phyloP scores from a whole-genome alignment of 306 rosid genomes.

The Acacia acuminata region DNA sequence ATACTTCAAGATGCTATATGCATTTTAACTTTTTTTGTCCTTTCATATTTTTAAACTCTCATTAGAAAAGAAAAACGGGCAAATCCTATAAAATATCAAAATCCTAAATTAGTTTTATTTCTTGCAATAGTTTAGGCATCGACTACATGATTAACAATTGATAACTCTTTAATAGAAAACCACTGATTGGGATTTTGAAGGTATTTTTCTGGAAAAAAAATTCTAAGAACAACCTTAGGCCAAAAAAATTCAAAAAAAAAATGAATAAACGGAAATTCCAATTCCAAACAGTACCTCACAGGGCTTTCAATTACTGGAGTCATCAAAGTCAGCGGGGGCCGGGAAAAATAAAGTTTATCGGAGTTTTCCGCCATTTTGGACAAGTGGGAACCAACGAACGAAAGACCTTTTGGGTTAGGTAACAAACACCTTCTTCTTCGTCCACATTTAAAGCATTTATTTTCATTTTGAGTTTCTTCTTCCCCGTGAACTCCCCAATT shows the following conservation, averaged over 20 bases:
- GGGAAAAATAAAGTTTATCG: background rate
- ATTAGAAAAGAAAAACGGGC: no score
- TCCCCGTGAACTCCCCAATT: background rate
- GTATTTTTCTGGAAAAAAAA: no score
- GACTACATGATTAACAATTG: no score
- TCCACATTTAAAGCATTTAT: background rate
- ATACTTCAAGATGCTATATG: no score
- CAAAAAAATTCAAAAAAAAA: no score
- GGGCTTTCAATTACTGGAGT: background rate
- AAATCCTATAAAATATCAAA: no score
- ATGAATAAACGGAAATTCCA: background rate
- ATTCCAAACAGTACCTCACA: background rate
- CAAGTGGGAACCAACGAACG: background rate
- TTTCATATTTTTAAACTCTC: no score
- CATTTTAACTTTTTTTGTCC: no score
- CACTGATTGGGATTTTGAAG: no score
- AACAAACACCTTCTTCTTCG: background rate
- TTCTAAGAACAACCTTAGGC: background rate
- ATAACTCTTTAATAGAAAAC: no score
- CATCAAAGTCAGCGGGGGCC: background rate
- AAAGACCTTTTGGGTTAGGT: background rate
- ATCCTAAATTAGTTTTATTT: no score
- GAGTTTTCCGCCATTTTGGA: background rate
- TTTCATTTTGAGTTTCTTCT: background rate
- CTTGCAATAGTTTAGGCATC: no score